Percentiles rank a stretch among this genome's conserved stretches.
Conservation (phyloP, 805 yeast genomes). For the Hyphopichia homilentoma region DNA sequence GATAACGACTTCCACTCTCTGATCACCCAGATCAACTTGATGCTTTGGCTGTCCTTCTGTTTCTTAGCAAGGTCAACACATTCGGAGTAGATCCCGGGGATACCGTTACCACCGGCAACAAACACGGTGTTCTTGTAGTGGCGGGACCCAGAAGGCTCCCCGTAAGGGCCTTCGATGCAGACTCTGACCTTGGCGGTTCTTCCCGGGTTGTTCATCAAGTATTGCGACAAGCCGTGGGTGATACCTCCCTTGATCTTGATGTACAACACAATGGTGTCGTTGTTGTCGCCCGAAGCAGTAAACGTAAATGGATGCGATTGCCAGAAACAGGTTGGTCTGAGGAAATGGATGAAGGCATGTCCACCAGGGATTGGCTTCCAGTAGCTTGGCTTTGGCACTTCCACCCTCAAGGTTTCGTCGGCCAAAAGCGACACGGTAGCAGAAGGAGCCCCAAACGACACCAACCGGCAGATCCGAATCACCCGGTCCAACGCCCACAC, state of each 20-base stretch:
- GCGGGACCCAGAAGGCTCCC: constrained; percentile 45
- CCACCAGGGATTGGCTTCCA: constrained; percentile 23
- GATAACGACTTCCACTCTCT: constrained; percentile 42
- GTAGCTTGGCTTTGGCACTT: constrained; percentile 16
- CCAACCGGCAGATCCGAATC: constrained; percentile 15
- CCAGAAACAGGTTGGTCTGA: constrained; percentile 24
- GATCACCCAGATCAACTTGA: constrained; percentile 55
- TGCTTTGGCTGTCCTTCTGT: constrained; percentile 5
- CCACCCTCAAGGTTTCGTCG: constrained; percentile 21
- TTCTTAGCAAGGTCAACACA: constrained; percentile 16
- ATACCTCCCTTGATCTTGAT: constrained; percentile 25
- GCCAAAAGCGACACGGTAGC: constrained; percentile 20
- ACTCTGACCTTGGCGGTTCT: constrained; percentile 37
- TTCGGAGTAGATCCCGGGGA: constrained; percentile 53
- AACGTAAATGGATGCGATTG: constrained; percentile 29
- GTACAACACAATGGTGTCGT: constrained; percentile 17
- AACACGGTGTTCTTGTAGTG: constrained; percentile 46
- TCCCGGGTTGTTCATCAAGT: constrained; percentile 25
- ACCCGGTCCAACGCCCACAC: constrained; percentile 23
- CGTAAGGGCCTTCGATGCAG: constrained; percentile 62
- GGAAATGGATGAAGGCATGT: constrained; percentile 24
- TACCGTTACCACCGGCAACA: constrained; percentile 64
- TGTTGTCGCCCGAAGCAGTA: constrained; percentile 12
- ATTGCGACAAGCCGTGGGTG: constrained; percentile 27
- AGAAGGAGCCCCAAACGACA: constrained; percentile 18